Conservation (phyloP, 2,329 filamentous ascomycete species). For the Lasiodiplodia theobromae region DNA sequence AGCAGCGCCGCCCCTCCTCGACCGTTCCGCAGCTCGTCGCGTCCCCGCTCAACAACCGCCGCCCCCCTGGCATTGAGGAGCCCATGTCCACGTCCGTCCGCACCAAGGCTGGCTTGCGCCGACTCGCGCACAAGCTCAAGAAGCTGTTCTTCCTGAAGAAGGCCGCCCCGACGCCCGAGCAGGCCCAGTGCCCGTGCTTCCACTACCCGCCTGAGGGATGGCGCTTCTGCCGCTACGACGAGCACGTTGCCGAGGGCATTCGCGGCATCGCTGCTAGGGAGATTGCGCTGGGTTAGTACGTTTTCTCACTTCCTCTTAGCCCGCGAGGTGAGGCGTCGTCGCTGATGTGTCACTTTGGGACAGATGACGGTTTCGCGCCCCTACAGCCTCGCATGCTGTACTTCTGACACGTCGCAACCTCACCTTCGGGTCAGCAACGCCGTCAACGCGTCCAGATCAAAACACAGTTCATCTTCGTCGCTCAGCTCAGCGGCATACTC, state of each 20-base stretch:
- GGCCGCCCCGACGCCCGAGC: not conserved
- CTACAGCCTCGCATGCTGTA: too few relatives aligned
- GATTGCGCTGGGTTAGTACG: not conserved
- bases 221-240: conserved; percentile 5
- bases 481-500: too few relatives aligned
- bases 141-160: not conserved
- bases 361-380: too few relatives aligned
- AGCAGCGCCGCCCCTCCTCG: not conserved
- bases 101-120: not conserved
- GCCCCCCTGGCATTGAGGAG: not conserved
- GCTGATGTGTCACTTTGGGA: not conserved
- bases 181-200: conserved; percentile 15
- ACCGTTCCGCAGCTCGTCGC: conserved; percentile 1
- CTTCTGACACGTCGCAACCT: too few relatives aligned
- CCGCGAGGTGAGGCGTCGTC: not conserved
- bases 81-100: not conserved
- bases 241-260: conserved; percentile 3
- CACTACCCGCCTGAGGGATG: conserved; percentile 7
- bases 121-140: not conserved
- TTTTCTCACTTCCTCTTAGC: not conserved
- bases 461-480: too few relatives aligned
- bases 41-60: not conserved
- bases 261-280: not conserved
- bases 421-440: too few relatives aligned
- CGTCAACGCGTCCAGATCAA: too few relatives aligned